phyloP scores from a whole-genome alignment of 371 early-diverging fungal genomes.

The Mucor piriformis region DNA sequence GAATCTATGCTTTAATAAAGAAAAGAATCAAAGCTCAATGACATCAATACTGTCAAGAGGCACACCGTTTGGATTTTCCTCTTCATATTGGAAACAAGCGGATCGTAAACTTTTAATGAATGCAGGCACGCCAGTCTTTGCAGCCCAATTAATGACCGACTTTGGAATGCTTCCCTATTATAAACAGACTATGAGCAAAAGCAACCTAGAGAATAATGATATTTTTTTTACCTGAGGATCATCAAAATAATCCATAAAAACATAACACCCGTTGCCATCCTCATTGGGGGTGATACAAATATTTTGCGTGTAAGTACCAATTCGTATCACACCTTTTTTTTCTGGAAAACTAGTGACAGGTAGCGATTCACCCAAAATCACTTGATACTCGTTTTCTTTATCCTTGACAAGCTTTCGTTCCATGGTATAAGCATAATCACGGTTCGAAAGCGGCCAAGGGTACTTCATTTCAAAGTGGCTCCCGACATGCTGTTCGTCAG shows the following conservation, averaged over 20 bases:
- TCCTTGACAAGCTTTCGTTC: constrained; percentile 25
- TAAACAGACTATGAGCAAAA: not conserved
- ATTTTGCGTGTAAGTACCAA: constrained; percentile 52
- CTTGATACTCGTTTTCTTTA: constrained; percentile 28
- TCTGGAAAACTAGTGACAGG: constrained; percentile 26
- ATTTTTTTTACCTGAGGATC: constrained; percentile 49
- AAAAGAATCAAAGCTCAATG: constrained; percentile 5
- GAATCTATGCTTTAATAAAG: no score
- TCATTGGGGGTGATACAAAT: constrained; percentile 42
- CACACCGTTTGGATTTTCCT: constrained; percentile 17
- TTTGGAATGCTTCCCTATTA: constrained; percentile 50
- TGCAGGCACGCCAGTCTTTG: constrained; percentile 48
- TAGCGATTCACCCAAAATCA: constrained; percentile 51
- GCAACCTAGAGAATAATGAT: not conserved
- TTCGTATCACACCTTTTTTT: constrained; percentile 45
- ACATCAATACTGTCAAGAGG: constrained; percentile 2
- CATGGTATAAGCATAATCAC: constrained; percentile 53
- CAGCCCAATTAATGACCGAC: constrained; percentile 53
- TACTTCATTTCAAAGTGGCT: constrained; percentile 35
- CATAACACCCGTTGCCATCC: constrained; percentile 41
- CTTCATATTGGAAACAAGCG: constrained; percentile 27
- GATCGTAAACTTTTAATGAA: constrained; percentile 34
- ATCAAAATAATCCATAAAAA: constrained; percentile 56
- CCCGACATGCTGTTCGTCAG: not conserved
- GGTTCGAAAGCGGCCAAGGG: constrained; percentile 53